Conservation (phyloP, 2,329 filamentous ascomycete species). For the Drechslera avenae region DNA sequence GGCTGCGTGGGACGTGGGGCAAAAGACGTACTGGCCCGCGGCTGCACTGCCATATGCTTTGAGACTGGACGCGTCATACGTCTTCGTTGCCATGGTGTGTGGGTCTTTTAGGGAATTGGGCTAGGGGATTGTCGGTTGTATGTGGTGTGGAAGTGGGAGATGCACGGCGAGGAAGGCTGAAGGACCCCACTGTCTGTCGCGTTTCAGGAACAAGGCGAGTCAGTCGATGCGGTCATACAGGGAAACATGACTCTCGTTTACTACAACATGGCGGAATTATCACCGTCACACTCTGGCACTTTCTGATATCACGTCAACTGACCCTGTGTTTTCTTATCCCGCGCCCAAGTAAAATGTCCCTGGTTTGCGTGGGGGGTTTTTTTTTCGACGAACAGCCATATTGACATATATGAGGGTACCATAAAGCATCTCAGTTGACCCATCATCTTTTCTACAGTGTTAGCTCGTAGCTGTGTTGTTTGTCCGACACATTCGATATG, state of each 20-base stretch:
- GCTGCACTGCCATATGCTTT: conserved; percentile 76
- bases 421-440: no score
- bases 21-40: conserved; percentile 75
- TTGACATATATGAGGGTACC: no score
- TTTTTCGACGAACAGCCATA: no score
- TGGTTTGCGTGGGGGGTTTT: no score
- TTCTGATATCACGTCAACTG: not conserved
- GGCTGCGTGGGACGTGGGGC: conserved; percentile 7
- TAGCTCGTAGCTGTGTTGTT: no score
- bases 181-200: conserved; percentile 4
- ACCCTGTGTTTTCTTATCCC: not conserved
- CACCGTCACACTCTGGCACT: not conserved
- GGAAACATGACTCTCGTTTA: conserved; percentile 6
- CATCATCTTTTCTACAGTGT: no score
- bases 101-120: not conserved
- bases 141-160: conserved; percentile 5
- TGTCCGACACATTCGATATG: not conserved
- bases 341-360: no score
- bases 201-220: conserved; percentile 27
- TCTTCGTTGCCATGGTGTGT: conserved; percentile 46
- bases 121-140: conserved; percentile 1
- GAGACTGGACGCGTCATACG: conserved; percentile 66
- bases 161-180: conserved; percentile 7
- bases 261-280: not conserved
- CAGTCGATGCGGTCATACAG: conserved; percentile 14